Conservation (phyloP, 176 grass and related monocot genomes). For the Oryza brachyantha region DNA sequence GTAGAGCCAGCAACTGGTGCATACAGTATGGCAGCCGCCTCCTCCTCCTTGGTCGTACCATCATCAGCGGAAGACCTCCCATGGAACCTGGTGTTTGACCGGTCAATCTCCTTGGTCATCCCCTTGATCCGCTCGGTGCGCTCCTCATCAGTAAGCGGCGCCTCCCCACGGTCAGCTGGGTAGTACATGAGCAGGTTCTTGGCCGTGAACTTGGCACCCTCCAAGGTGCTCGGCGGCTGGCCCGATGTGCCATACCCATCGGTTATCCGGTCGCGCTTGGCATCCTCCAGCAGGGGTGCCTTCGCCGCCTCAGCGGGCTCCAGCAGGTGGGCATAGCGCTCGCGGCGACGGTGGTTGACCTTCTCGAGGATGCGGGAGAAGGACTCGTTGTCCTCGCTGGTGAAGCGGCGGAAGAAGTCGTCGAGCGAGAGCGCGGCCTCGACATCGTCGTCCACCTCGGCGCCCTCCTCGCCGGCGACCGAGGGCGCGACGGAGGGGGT, state of each 20-base stretch:
- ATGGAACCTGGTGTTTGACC: constrained; percentile 68
- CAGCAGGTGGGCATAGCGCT: constrained; percentile 76
- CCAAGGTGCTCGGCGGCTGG: constrained; percentile 64
- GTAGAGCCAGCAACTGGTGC: constrained; percentile 61
- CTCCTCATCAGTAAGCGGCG: constrained; percentile 69
- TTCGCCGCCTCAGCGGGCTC: constrained; percentile 37
- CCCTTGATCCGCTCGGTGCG: constrained; percentile 63
- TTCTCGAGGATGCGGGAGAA: constrained; percentile 89
- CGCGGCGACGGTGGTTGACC: constrained; percentile 70
- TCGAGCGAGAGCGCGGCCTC: constrained; percentile 64
- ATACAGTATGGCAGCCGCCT: constrained; percentile 64
- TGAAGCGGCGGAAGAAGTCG: constrained; percentile 69
- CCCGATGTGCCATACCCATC: constrained; percentile 91
- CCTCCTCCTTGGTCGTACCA: constrained; percentile 57
- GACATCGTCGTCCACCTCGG: constrained; percentile 41
- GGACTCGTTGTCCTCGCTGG: constrained; percentile 95
- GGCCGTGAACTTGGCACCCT: constrained; percentile 68
- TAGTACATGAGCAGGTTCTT: constrained; percentile 99
- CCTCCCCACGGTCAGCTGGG: constrained; percentile 64
- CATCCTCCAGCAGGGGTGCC: constrained; percentile 40
- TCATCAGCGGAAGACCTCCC: constrained; percentile 48
- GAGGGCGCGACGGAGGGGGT: constrained; percentile 41
- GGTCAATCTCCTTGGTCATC: constrained; percentile 79
- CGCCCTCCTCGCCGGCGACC: background rate
- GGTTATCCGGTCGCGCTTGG: constrained; percentile 72